phyloP scores from a whole-genome alignment of 2,329 filamentous ascomycete species.

The Hypoxylon sp. region DNA sequence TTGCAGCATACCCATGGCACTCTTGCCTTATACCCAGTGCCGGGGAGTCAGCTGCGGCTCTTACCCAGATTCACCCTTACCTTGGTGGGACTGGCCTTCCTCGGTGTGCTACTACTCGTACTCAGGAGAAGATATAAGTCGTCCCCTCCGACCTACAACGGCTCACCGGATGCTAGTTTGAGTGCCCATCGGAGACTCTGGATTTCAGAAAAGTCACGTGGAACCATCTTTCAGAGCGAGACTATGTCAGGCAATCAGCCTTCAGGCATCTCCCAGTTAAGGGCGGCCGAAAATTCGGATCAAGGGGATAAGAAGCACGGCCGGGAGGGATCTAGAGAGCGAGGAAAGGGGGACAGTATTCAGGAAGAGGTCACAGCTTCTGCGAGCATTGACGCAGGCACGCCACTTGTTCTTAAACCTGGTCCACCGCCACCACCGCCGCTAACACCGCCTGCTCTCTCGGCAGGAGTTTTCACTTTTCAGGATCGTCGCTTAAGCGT shows the following conservation, averaged over 20 bases:
- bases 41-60: conserved; percentile 50
- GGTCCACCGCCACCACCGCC: conserved; percentile 64
- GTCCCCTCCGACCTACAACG: conserved; percentile 26
- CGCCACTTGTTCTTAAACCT: conserved; percentile 54
- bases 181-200: conserved; percentile 37
- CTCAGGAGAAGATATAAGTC: conserved; percentile 47
- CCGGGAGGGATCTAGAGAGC: conserved; percentile 34
- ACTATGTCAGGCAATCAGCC: conserved; percentile 52
- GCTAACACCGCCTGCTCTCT: conserved; percentile 64
- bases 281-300: conserved; percentile 22
- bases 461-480: conserved; percentile 61
- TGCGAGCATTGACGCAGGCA: conserved; percentile 48
- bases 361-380: conserved; percentile 34
- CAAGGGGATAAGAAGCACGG: conserved; percentile 26
- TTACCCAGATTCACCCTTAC: conserved; percentile 43
- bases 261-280: conserved; percentile 37
- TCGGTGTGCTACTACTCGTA: conserved; percentile 45
- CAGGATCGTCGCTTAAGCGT: conserved; percentile 58
- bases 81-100: conserved; percentile 44
- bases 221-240: conserved; percentile 48
- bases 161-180: conserved; percentile 28
- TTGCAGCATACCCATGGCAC: conserved; percentile 50
- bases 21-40: conserved; percentile 51
- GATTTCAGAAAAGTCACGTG: conserved; percentile 54
- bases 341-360: conserved; percentile 28